These are phyloP conservation scores for Rubia peregrina DNA, from an alignment of 305 asterid species.

Conservation along the genomic window DNA sequence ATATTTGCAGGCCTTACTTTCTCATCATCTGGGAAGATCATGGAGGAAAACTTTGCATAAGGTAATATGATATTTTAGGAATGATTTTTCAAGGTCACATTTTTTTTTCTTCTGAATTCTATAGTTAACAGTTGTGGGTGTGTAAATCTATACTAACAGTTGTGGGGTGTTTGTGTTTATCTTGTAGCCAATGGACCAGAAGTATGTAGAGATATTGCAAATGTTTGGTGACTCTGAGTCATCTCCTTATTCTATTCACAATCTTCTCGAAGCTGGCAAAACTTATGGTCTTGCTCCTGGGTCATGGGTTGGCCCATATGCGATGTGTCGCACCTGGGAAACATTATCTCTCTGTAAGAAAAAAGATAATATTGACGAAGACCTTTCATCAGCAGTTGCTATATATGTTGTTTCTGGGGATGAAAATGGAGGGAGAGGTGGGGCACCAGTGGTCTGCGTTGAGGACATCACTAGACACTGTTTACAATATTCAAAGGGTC, in stretches of 20 bases:
- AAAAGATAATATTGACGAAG: slow-evolving; percentile 34
- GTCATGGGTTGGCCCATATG: slow-evolving; percentile 98
- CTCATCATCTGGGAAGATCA: slow-evolving; percentile 76
- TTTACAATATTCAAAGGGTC: slow-evolving; percentile 39
- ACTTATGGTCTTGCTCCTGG: slow-evolving; percentile 88
- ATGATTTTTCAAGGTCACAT: not conserved
- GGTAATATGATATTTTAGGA: slow-evolving; percentile 36
- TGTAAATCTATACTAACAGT: not conserved
- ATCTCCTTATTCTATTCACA: slow-evolving; percentile 87
- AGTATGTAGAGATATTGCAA: slow-evolving; percentile 58
- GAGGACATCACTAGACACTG: slow-evolving; percentile 58
- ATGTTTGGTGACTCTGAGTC: slow-evolving; percentile 82
- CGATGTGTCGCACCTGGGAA: slow-evolving; percentile 98
- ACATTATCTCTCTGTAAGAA: slow-evolving; percentile 48
- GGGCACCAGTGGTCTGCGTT: slow-evolving; percentile 84
- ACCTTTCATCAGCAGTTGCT: slow-evolving; percentile 42
- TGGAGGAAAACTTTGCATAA: slow-evolving; percentile 76
- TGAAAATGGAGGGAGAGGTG: slow-evolving; percentile 98
- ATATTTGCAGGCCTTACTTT: slow-evolving; percentile 54
- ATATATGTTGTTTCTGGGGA: slow-evolving; percentile 92
- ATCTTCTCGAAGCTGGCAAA: slow-evolving; percentile 88
- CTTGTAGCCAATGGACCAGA: slow-evolving; percentile 60
- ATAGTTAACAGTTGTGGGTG: not conserved
- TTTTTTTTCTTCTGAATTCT: not conserved
- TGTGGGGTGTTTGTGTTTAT: slow-evolving; percentile 16